phyloP scores from a whole-genome alignment of 208 protist genomes.

The Angomonas ambiguus region DNA sequence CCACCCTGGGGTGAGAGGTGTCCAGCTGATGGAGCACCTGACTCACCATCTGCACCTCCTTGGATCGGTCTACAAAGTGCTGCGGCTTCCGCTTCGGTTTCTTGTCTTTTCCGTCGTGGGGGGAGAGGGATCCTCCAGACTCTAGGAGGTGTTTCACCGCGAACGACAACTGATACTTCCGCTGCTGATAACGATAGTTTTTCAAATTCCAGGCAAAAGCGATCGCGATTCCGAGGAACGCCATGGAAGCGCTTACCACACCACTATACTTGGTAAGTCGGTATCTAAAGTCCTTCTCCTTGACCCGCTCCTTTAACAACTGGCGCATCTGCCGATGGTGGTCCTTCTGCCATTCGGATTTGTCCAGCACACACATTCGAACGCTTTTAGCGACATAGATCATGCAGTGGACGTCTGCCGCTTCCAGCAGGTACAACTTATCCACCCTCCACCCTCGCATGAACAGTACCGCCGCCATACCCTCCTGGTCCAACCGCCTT shows the following conservation, averaged over 20 bases:
- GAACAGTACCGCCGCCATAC: slow-evolving; percentile 64
- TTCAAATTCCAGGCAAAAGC: slow-evolving; percentile 66
- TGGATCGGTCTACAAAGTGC: slow-evolving; percentile 37
- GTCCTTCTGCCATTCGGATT: slow-evolving; percentile 65
- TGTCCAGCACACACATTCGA: slow-evolving; percentile 59
- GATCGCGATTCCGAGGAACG: slow-evolving; percentile 49
- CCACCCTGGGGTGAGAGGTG: slow-evolving; percentile 58
- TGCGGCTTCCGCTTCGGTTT: slow-evolving; percentile 27
- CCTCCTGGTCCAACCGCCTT: slow-evolving; percentile 61
- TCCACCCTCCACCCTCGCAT: slow-evolving; percentile 77
- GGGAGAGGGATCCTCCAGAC: background rate
- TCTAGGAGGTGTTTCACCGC: slow-evolving; percentile 42
- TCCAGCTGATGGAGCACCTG: slow-evolving; percentile 56
- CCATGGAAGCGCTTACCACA: slow-evolving; percentile 60
- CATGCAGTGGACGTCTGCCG: slow-evolving; percentile 64
- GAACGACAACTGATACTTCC: slow-evolving; percentile 36
- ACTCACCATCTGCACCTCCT: slow-evolving; percentile 51
- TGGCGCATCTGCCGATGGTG: slow-evolving; percentile 61
- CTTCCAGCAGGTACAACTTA: slow-evolving; percentile 75
- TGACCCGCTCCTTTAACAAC: slow-evolving; percentile 58
- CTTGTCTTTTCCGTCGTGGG: background rate
- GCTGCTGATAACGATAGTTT: slow-evolving; percentile 50
- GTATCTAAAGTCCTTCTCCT: slow-evolving; percentile 66
- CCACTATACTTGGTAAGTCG: slow-evolving; percentile 67
- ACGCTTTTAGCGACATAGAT: slow-evolving; percentile 47